These are phyloP conservation scores for Mycena citricolor DNA, from an alignment of 1,284 basidiomycete genomes.

Conservation along the genomic window DNA sequence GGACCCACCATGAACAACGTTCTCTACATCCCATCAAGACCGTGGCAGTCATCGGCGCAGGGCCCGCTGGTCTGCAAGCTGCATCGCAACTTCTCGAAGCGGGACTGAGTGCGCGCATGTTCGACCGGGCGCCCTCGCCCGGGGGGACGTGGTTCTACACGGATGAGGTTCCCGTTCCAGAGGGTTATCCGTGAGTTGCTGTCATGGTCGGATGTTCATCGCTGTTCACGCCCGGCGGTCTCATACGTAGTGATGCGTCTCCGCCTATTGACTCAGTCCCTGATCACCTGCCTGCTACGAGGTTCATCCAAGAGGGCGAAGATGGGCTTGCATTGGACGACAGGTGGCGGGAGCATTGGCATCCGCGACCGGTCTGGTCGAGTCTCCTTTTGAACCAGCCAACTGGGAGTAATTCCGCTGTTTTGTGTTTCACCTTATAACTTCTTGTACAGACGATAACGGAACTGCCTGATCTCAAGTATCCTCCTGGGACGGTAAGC, in stretches of 20 bases:
- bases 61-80: constrained; percentile 23
- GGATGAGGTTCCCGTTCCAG: constrained; percentile 23
- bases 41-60: constrained; percentile 26
- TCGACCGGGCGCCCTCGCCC: constrained; percentile 25
- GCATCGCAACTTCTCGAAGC: constrained; percentile 16
- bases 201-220: too few relatives aligned
- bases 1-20: too few relatives aligned
- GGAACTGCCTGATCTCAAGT: constrained; percentile 20
- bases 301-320: constrained; percentile 23
- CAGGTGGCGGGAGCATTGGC: constrained; percentile 26
- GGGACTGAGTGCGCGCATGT: constrained; percentile 23
- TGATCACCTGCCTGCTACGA: constrained; percentile 15
- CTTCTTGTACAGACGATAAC: constrained; percentile 20
- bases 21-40: constrained; percentile 21
- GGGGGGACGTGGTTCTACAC: constrained; percentile 28
- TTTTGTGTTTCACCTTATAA: too few relatives aligned
- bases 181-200: constrained; percentile 26
- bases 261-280: constrained; percentile 1
- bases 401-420: too few relatives aligned
- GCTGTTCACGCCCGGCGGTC: too few relatives aligned
- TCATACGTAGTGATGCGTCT: too few relatives aligned
- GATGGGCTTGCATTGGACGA: constrained; percentile 20
- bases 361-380: constrained; percentile 25
- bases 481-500: constrained; percentile 14
- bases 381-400: constrained; percentile 22